Base-by-base conservation (phyloP, 1,284 basidiomycete genomes). In the Xanthoconium separans region DNA sequence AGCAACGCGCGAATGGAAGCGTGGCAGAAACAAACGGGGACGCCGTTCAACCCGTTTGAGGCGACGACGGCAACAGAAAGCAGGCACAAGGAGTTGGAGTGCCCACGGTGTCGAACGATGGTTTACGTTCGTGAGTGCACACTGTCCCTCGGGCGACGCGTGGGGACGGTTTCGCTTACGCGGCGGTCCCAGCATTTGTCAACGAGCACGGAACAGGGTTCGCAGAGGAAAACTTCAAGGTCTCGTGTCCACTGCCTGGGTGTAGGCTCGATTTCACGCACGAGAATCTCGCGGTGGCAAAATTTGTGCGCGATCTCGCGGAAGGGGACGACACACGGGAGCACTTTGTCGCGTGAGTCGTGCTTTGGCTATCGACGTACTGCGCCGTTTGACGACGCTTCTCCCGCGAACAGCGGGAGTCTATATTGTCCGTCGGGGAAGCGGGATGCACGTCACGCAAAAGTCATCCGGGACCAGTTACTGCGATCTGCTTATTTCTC, bases 1-100 rank as follows among this genome's bases (percentile, higher is more conserved):
- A 59, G 60, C 34, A 29, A 44, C 8, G 36, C 57, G n/a, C 60
- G 73, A 24, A 33, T 47, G 34, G 48, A 49, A 8, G 49, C 59
- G 7, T 75, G 73, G 75, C 42, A 54, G 15, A 59, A 59, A 37
- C 55, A 65, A 37, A 76, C 73, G 0, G 60, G 63, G 6, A 61
- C 58, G 3, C 58, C 57, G 0, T 76, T 72, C 44, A 65, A 76
- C 50, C 73, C 72, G 1, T 65, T 75, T 18, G 70, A 75, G 24
- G 62, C 73, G 13, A 59, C 71, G 36, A 56, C 66, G 3, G 47
- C 58, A 4, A 31, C 58, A 2, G 55, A 56, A 29, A 54, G 58
- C 50, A 47, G 8, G 5, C 51, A 62, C 16, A 71, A 64, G 36
- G 40, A 59, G 7, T 33, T 75, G 8, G 50, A 59, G 20, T 76